Base-by-base conservation (phyloP, 306 rosid genomes). In the Fragaria ananassa region DNA sequence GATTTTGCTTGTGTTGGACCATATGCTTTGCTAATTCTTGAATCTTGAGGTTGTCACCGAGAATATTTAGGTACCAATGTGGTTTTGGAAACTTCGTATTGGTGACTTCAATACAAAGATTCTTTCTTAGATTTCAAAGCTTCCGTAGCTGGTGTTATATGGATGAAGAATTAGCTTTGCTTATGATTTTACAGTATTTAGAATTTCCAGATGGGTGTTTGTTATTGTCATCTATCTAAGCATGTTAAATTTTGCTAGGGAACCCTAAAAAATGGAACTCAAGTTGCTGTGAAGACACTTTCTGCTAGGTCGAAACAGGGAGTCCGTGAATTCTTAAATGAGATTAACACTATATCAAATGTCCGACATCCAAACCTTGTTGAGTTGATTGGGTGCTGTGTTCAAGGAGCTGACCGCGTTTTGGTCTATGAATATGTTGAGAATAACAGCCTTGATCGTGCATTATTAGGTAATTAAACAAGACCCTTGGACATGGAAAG, bases 291-390 rank as follows among this genome's bases (percentile, higher is more conserved):
- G 85, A 96, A 92, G 85, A 87, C 89, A 66, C 99, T 96, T 79
- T 83, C 99, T 34, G 86, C 84, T 61, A 88, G 88, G 54, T 96
- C 98, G n/a, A 89, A 73, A 93, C 98, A 96, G 70, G 99, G 99
- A 72, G 90, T 87, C 56, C 85, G 80, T 10, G 97, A 96, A 81
- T 96, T 96, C 85, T 81, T 93, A 76, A 82, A 92, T 3, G 98
- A 96, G 83, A 89, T 96, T 31, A 83, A 82, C 34, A 86, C 96
- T 31, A 88, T 96, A 71, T 86, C 98, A 71, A 88, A 85, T 81
- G 97, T 91, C 47, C 87, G 63, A 83, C 99, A 93, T 86, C 87
- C 88, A 76, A 91, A 93, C 81, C 98, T 93, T 81, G 93, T 96
- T 74, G 96, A 91, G 85, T 81, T 93, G 90, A 45, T 96, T 70